Evolutionary conservation across 2,329 filamentous ascomycete genomes (phyloP), one percentile per base, ranked within the genome.

Genomic region (Peltaster fructicola): DNA sequence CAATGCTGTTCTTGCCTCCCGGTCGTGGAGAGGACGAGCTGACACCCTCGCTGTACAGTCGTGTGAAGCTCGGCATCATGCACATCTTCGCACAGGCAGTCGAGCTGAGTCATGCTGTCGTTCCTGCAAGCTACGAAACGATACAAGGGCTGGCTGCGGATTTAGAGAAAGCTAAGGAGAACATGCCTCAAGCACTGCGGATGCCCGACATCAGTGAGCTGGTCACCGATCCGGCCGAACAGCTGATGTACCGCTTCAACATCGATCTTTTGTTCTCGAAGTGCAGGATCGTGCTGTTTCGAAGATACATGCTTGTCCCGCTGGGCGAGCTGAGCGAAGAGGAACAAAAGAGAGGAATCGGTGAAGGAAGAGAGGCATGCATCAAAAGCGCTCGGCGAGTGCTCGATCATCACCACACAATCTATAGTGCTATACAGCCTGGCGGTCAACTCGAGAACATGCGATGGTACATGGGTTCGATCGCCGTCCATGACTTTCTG

Each of bases 241-340:
- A 62, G 6, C 54, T 69, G 15, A 60, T 68, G 47, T 52, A 54
- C 13, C 52, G 60, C 4, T 54, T 64, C 31, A 63, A 58, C 19
- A 39, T 68, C 12, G 55, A 65, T 10, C 40, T 67, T 4, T 44
- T 63, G 4, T 62, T 60, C 35, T 55, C 59, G 22, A 64, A 64
- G 36, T 48, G 57, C 6, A 55, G 56, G 23, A 55, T 60, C 15
- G 56, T 66, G 1, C 39, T 70, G n/a, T 64, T 69, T 37, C 52
- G 64, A 9, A 56, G 55, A 14, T 65, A 59, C 33, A 52, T 69
- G 33, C 50, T 50, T 7, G 37, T 34, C 8, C 43, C 43, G 4
- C 30, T 44, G 14, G 24, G 26, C 8, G 27, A 40, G 14, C 37
- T 46, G n/a, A 36, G 31, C 8, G 24, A 30, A 3, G 45, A 52